Conservation (phyloP, 805 yeast species). For the Huiozyma naganishii region DNA sequence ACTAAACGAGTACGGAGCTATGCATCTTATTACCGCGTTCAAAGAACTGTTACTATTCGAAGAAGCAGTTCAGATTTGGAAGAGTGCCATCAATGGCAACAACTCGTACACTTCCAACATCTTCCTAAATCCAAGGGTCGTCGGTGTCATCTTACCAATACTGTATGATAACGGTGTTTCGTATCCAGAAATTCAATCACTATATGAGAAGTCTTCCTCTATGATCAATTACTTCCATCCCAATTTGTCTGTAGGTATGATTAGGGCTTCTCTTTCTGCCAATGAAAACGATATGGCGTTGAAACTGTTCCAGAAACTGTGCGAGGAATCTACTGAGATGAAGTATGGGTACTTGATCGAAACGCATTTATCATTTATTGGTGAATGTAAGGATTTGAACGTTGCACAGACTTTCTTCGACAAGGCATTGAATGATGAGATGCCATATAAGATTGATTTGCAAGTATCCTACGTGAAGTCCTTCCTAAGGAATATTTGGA, state of each 20-base stretch:
- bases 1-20: slow-evolving; percentile 43
- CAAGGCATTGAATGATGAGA: slow-evolving; percentile 55
- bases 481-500: slow-evolving; percentile 51
- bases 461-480: slow-evolving; percentile 67
- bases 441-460: slow-evolving; percentile 61
- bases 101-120: slow-evolving; percentile 23
- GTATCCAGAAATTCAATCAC: slow-evolving; percentile 48
- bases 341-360: slow-evolving; percentile 50
- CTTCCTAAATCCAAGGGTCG: slow-evolving; percentile 53
- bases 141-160: slow-evolving; percentile 59
- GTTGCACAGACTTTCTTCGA: slow-evolving; percentile 67
- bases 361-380: slow-evolving; percentile 69
- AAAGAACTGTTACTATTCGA: slow-evolving; percentile 49
- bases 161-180: slow-evolving; percentile 50
- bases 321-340: slow-evolving; percentile 37
- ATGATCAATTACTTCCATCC: slow-evolving; percentile 28
- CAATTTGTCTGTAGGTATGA: slow-evolving; percentile 58
- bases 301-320: slow-evolving; percentile 48
- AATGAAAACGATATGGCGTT: slow-evolving; percentile 58
- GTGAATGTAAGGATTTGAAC: slow-evolving; percentile 59
- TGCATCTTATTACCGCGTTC: slow-evolving; percentile 46
- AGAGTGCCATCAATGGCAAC: slow-evolving; percentile 29
- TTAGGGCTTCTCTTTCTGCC: slow-evolving; percentile 57
- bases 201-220: slow-evolving; percentile 38
- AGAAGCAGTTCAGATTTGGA: slow-evolving; percentile 66